Evolutionary conservation across 352 stramenopile species (phyloP), one percentile per base, ranked within the genome.

Genomic region (Pythium biforme): DNA sequence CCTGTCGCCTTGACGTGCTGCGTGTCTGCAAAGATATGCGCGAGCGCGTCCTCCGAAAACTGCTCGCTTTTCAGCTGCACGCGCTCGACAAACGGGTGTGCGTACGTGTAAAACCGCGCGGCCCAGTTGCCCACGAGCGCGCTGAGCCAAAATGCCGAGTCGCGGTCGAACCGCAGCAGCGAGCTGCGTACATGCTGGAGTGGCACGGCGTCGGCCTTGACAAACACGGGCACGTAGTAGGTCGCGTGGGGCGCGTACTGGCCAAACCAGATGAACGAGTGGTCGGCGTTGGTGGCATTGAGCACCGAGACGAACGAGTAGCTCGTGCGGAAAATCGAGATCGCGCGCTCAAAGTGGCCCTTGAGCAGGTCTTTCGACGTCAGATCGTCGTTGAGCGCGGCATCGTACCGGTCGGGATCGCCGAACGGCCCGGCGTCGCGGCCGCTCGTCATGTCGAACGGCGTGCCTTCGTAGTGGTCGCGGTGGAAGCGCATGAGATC

Each of bases 391-490:
- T 73, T 79, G 23, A 76, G 45, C 1, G 70, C 74, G 25, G 64
- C 34, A 37, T 95, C 87, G 73, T 95, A 97, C 23, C 92, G 83
- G 67, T 98, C 90, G 7, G 92, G 92, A 55, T 96, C 76, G 10
- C 93, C 90, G 70, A 90, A 98, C 17, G 95, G 91, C 11, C 95
- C 95, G 27, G 74, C 83, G 29, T 80, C 72, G 0, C 79, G 72
- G 0, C 89, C 87, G 55, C 79, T 75, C 0, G 82, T 96, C 77
- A 97, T 92, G 57, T 97, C 86, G 66, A 94, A 99, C 27, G 72
- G 41, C 11, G 93, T 98, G 33, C 90, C 90, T 72, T 98, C 87
- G 62, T 98, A 98, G 70, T 97, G 93, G 69, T 98, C 89, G 3
- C 94, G 81, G 62, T 97, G 88, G 54, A 97, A 94, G 26, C 78